Conservation (phyloP, 208 protist species). For the Phytomonas sp. region DNA sequence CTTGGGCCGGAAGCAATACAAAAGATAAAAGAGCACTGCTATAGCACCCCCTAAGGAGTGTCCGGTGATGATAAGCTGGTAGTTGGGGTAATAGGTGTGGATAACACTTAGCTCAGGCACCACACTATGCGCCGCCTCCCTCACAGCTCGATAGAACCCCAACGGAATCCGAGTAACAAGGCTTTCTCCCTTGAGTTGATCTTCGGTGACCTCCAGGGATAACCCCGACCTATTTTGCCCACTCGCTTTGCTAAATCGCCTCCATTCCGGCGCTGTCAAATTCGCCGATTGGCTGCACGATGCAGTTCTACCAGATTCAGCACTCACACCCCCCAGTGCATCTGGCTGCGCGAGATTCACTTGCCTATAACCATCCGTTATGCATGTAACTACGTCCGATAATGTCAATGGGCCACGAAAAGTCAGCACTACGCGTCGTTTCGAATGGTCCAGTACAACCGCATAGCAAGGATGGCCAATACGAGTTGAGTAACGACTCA, state of each 20-base stretch:
- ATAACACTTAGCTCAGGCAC: constrained; percentile 33
- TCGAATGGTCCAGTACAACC: constrained; percentile 57
- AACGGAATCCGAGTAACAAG: constrained; percentile 52
- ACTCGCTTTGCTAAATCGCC: neutral
- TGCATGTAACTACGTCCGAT: constrained; percentile 41
- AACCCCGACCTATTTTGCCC: neutral
- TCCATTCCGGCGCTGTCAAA: neutral
- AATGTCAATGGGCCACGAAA: constrained; percentile 67
- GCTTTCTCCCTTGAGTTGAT: constrained; percentile 1
- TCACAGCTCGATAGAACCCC: constrained; percentile 50
- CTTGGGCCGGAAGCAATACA: constrained; percentile 32
- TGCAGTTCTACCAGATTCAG: neutral
- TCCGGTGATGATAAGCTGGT: constrained; percentile 62
- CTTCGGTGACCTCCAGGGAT: neutral
- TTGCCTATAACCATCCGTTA: constrained; percentile 49
- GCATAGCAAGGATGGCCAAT: constrained; percentile 41
- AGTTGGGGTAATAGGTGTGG: constrained; percentile 36
- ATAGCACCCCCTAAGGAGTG: constrained; percentile 75
- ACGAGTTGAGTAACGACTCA: constrained; percentile 41
- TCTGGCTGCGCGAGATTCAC: constrained; percentile 21
- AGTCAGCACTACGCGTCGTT: constrained; percentile 44
- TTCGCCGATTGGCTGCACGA: neutral
- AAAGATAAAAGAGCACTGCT: constrained; percentile 69
- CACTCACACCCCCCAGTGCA: neutral
- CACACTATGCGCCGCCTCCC: constrained; percentile 26